These are phyloP conservation scores for Aristolochia contorta DNA, from an alignment of 164 flowering plant genomes.

Conservation along the genomic window DNA sequence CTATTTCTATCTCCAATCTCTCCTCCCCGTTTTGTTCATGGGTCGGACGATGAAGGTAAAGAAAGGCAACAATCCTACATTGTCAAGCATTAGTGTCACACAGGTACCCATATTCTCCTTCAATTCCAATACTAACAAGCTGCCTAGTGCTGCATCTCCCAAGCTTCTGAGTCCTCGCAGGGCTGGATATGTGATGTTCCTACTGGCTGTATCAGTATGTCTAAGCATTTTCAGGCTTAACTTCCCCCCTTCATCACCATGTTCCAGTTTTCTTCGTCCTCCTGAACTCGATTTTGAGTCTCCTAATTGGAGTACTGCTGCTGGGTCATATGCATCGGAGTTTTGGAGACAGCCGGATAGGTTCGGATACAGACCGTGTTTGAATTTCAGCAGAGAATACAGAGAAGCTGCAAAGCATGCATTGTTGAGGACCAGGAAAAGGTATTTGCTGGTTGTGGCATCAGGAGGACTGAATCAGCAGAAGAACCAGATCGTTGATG, in stretches of 20 bases:
- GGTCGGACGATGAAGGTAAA: background rate
- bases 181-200: slow-evolving; percentile 6
- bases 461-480: slow-evolving; percentile 25
- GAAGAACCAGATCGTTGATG: slow-evolving; percentile 19
- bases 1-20: background rate
- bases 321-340: slow-evolving; percentile 1
- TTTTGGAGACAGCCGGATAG: slow-evolving; percentile 32
- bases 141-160: background rate
- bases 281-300: background rate
- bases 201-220: slow-evolving; percentile 10
- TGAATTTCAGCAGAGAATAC: slow-evolving; percentile 24
- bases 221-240: slow-evolving; percentile 6
- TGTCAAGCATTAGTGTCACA: background rate
- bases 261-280: background rate
- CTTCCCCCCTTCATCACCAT: slow-evolving; percentile 4
- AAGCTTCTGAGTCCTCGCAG: slow-evolving; percentile 2
- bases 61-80: background rate
- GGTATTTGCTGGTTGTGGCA: slow-evolving; percentile 27
- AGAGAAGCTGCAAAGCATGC: background rate
- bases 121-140: background rate
- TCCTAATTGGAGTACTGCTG: background rate
- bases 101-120: slow-evolving; percentile 3
- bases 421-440: slow-evolving; percentile 2
- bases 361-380: slow-evolving; percentile 22
- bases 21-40: background rate